phyloP scores from a whole-genome alignment of 2,329 filamentous ascomycete genomes.

The Ophiosphaerella korrae region DNA sequence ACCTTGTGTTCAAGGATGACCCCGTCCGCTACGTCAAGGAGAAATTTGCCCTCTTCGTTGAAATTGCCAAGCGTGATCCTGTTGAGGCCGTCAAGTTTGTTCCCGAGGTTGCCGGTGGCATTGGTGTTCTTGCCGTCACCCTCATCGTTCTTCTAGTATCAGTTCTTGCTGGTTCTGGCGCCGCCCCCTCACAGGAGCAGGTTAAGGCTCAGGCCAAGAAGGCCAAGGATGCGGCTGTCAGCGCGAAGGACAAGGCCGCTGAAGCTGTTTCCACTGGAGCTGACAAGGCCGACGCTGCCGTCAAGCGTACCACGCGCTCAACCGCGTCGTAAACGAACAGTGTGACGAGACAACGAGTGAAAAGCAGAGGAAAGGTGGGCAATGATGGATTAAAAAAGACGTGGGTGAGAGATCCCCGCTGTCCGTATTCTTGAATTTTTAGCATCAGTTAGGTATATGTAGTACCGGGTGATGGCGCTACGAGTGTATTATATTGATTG shows the following conservation, averaged over 20 bases:
- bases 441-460: slow-evolving; percentile 31
- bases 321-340: slow-evolving; percentile 32
- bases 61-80: slow-evolving; percentile 81
- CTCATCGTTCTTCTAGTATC: slow-evolving; percentile 72
- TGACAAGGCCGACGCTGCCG: slow-evolving; percentile 75
- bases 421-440: slow-evolving; percentile 28
- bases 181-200: slow-evolving; percentile 66
- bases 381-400: slow-evolving; percentile 16
- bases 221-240: slow-evolving; percentile 72
- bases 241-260: slow-evolving; percentile 72
- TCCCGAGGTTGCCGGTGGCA: slow-evolving; percentile 84
- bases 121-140: slow-evolving; percentile 72
- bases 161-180: slow-evolving; percentile 68
- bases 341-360: background rate
- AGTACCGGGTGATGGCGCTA: slow-evolving; percentile 33
- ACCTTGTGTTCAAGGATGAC: slow-evolving; percentile 89
- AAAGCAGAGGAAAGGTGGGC: slow-evolving; percentile 1
- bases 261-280: slow-evolving; percentile 65
- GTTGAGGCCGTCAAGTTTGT: slow-evolving; percentile 85
- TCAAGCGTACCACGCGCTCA: slow-evolving; percentile 62
- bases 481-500: slow-evolving; percentile 37
- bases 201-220: slow-evolving; percentile 75
- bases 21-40: slow-evolving; percentile 85
- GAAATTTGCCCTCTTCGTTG: slow-evolving; percentile 91
- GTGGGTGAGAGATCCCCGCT: slow-evolving; percentile 18